Evolutionary conservation across 345 rosid species (phyloP).

Genomic region (Clausena lansium): DNA sequence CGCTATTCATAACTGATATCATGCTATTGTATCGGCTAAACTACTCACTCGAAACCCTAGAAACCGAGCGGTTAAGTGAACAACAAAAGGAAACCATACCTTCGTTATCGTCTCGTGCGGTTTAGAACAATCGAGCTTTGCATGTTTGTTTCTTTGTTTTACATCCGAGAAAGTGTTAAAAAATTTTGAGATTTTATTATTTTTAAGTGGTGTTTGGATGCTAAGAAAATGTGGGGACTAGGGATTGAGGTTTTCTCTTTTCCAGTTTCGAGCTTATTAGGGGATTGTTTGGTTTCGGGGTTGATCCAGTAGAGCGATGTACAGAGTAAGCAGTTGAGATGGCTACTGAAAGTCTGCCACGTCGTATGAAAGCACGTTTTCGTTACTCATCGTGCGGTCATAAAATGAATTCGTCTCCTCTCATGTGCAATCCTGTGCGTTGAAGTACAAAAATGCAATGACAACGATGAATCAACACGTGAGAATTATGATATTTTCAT

Average conservation of each 20-base stretch:
- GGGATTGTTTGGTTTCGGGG: background rate
- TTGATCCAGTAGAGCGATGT: background rate
- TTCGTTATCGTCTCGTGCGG: background rate
- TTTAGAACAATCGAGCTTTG: background rate
- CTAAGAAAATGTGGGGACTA: conserved; percentile 18
- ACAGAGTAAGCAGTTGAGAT: background rate
- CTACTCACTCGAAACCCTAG: conserved; percentile 23
- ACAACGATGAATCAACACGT: background rate
- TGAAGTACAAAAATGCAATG: background rate
- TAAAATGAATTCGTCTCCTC: background rate
- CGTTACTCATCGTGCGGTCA: background rate
- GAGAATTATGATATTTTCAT: background rate
- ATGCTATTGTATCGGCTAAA: conserved; percentile 12
- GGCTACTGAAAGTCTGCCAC: conserved; percentile 1
- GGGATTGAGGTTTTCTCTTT: background rate
- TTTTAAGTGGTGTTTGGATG: conserved; percentile 19
- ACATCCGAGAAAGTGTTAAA: background rate
- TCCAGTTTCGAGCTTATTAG: background rate
- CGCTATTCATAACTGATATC: conserved; percentile 23
- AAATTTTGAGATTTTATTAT: background rate
- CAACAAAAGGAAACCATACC: conserved; percentile 22
- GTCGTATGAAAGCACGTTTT: background rate
- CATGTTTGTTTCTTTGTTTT: background rate
- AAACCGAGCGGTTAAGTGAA: conserved; percentile 1
- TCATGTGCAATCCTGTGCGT: background rate